These are phyloP conservation scores for Catenaria anguillulae DNA, from an alignment of 371 early-diverging fungal genomes.

Conservation along the genomic window DNA sequence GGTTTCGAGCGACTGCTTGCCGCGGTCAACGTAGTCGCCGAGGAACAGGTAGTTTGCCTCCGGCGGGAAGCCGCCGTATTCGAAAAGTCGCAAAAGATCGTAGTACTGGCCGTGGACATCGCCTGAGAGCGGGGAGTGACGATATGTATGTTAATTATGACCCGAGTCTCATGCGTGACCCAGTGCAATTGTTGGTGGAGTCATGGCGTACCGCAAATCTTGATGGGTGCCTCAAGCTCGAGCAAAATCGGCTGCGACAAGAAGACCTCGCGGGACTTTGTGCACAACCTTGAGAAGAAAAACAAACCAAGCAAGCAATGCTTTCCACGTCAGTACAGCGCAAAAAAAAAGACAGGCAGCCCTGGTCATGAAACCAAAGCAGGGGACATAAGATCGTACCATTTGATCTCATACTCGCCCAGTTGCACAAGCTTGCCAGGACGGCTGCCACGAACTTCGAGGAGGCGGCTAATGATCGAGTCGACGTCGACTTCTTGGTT, in stretches of 20 bases:
- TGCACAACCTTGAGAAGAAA: too few relatives aligned
- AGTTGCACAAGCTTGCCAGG: constrained; percentile 60
- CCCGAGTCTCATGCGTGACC: too few relatives aligned
- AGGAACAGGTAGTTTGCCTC: constrained; percentile 83
- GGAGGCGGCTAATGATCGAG: constrained; percentile 68
- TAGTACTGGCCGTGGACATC: constrained; percentile 89
- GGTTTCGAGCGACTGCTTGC: constrained; percentile 91
- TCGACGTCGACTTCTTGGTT: constrained; percentile 53
- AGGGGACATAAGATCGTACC: too few relatives aligned
- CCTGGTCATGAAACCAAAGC: too few relatives aligned
- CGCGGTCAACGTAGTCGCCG: constrained; percentile 99
- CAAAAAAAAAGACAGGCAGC: too few relatives aligned
- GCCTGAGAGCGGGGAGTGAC: constrained; percentile 29
- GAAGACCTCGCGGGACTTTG: constrained; percentile 69
- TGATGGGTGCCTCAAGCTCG: constrained; percentile 87
- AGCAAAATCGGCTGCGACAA: constrained; percentile 80
- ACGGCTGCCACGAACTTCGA: constrained; percentile 88
- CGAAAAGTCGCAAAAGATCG: constrained; percentile 59
- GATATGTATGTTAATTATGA: background rate
- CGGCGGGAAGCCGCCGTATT: constrained; percentile 83
- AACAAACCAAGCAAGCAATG: too few relatives aligned
- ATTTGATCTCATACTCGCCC: constrained; percentile 52
- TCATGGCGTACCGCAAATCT: constrained; percentile 73
- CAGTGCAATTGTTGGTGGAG: too few relatives aligned
- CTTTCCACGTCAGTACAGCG: too few relatives aligned